Evolutionary conservation across 2,329 filamentous ascomycete genomes (phyloP), one percentile per base, ranked within the genome.

Genomic region (Leptosphaerulina australis): DNA sequence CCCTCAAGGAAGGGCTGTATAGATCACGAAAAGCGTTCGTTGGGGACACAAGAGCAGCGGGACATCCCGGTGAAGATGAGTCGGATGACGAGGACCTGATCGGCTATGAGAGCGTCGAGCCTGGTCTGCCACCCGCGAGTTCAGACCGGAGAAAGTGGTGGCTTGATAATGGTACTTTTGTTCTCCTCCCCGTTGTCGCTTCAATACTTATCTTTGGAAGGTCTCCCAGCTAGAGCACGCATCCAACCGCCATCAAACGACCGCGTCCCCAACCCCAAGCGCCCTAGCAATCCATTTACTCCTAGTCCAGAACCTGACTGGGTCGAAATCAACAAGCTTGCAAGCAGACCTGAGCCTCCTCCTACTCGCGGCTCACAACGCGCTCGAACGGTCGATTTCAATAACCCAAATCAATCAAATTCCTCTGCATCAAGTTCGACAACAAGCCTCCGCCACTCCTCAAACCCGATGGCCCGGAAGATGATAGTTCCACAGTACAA

Each of bases 201-300:
- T 57, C 58, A 25, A 59, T 62, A 54, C 57, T 64, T 44, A 57
- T 59, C 45, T 62, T 62, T 50, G 53, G 26, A 63, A 81, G 85
- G 86, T 44, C 83, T 88, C 59, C 87, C 90, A 44, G 91, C 89
- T 10, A 86, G 87, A 57, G 91, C 91, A 5, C 81, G 81, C 12
- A 76, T 95, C 28, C 79, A 81, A 51, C 84, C 89, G 7, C 88
- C 91, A 0, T 79, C 81, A 29, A 76, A 79, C 7, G 79, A 82
- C 9, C 80, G 85, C 62, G 76, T 85, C 2, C 81, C 90, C 17
- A 97, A 96, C 68, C 84, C 87, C 1, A 81, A 84, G 24, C 83
- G 90, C 37, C 83, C 85, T 10, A 84, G 88, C 0, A 97, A 97
- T 64, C 94, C 94, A 0, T 97, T 95, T 70, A 81, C 81, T 1